These are phyloP conservation scores for Infundibulicybe gibba DNA, from an alignment of 768 basidiomycete genomes.

Conservation along the genomic window DNA sequence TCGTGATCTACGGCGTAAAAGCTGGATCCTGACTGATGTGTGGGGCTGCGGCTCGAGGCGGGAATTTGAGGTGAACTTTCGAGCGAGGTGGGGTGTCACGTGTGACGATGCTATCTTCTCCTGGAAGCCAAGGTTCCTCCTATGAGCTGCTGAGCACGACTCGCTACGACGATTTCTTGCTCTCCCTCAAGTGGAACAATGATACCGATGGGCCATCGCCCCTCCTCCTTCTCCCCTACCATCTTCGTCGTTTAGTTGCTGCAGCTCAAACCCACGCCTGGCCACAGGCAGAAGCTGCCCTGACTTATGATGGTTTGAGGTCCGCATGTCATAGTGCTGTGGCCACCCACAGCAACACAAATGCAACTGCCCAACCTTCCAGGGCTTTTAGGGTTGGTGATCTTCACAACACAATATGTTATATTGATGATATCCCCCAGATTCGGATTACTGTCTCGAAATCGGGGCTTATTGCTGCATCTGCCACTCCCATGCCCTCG, in stretches of 20 bases:
- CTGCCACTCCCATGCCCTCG: slow-evolving; percentile 24
- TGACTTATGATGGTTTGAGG: slow-evolving; percentile 39
- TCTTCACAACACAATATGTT: background rate
- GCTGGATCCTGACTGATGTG: too few species aligned
- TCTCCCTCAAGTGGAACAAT: slow-evolving; percentile 52
- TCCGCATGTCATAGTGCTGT: slow-evolving; percentile 44
- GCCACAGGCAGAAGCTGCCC: slow-evolving; percentile 27
- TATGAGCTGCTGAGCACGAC: slow-evolving; percentile 50
- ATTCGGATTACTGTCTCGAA: slow-evolving; percentile 47
- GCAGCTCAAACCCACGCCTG: slow-evolving; percentile 53
- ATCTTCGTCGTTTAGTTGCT: slow-evolving; percentile 53
- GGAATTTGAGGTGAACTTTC: too few species aligned
- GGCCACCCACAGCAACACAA: slow-evolving; percentile 7
- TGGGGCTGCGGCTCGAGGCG: too few species aligned
- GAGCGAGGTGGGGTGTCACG: too few species aligned
- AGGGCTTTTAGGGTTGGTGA: slow-evolving; percentile 27
- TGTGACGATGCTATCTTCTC: too few species aligned
- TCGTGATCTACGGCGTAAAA: too few species aligned
- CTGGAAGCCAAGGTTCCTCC: too few species aligned
- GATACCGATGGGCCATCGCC: slow-evolving; percentile 48
- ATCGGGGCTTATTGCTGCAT: slow-evolving; percentile 33
- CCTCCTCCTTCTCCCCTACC: slow-evolving; percentile 59
- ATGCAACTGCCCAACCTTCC: background rate
- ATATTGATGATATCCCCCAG: slow-evolving; percentile 24
- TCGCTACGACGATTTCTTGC: slow-evolving; percentile 53